Evolutionary conservation across 768 basidiomycete species (phyloP), one percentile per base, ranked within the genome.

Genomic region (Galerina sulciceps): DNA sequence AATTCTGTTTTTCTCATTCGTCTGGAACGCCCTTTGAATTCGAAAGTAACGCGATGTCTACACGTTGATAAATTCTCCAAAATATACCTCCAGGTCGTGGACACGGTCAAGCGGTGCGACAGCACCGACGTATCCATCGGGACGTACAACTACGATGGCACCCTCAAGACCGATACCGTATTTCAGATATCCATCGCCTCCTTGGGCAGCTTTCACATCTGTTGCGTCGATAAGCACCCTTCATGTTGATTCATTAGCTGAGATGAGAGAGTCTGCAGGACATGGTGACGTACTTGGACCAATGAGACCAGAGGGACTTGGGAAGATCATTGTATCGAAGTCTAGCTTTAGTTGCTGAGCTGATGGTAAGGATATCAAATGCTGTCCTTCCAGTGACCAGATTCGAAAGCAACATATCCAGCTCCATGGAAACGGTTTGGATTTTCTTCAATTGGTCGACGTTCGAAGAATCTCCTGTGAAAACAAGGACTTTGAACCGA

Each of bases 81-180:
- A 84, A 65, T 89, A 89, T 1, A 20, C 18, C 34, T 77, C 71
- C 45, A 90, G 45, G 11, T 71, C 65, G 20, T 65, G 52, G 9
- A 76, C 61, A 15, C 78, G 75, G 26, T 75, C 67, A 42, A 89
- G 70, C 0, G 87, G 81, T 1, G 77, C 77, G 35, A 90, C 73
- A 62, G 75, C 76, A 2, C 84, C 86, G 31, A 91, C 79, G 56
- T 88, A 89, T 14, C 88, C 89, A 64, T 87, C 87, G 6, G 87
- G 87, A 22, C 88, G 77, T 5, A 88, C 80, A 47, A 86, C 73
- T 8, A 86, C 79, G 10, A 86, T 64, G 9, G 79, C 83, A n/a
- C 86, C 86, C 0, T 61, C 48, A 5, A 61, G 18, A 10, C 44
- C 69, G 44, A 87, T 78, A 0, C 87, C 88, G 60, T 84, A 88